Evolutionary conservation across 176 grass and related monocot species (phyloP), one percentile per base, ranked within the genome.

Genomic region (Phragmites australis): DNA sequence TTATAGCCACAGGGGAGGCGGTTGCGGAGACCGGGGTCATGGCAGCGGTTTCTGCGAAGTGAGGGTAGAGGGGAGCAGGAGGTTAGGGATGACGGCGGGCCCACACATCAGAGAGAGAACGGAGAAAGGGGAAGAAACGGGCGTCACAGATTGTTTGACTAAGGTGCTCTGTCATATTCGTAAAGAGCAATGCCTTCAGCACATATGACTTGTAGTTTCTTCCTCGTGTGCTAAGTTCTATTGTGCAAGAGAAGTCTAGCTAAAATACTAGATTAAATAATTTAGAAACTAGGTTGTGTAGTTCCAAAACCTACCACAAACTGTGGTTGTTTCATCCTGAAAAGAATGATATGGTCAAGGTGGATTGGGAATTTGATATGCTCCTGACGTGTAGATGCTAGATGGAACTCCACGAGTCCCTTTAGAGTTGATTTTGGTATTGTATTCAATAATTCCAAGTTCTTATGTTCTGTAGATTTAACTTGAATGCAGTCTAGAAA

Each of bases 181-280:
- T 34, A 44, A 70, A 76, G 34, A 68, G 26, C 43, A 25, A 21
- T 46, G 4, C 15, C 44, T 75, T 52, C 5, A 48, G 49, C 29
- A 75, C n/a, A 39, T 65, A 78, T 50, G 27, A 29, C 46, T 64
- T 78, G 39, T n/a, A 58, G 57, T 39, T 48, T n/a, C 50, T 48
- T 68, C 21, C 21, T 63, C 43, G 16, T 17, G 53, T 62, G 50
- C 42, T 67, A 87, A 81, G 1, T 22, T 53, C 17, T 43, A 22
- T 10, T 9, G 0, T 27, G 22, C 9, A 41, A 41, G 17, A 41
- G 22, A 70, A 41, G 42, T 11, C n/a, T 25, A 13, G 13, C 50
- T 11, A 50, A 75, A 50, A 51, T 26, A 68, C 53, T 55, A 27
- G 4, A 49, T 82, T 71, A n/a, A 14, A 4, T 56, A 30, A 60